These are phyloP conservation scores for Sarocladiaceae sp. DNA, from an alignment of 2,329 filamentous ascomycete species.

Conservation along the genomic window DNA sequence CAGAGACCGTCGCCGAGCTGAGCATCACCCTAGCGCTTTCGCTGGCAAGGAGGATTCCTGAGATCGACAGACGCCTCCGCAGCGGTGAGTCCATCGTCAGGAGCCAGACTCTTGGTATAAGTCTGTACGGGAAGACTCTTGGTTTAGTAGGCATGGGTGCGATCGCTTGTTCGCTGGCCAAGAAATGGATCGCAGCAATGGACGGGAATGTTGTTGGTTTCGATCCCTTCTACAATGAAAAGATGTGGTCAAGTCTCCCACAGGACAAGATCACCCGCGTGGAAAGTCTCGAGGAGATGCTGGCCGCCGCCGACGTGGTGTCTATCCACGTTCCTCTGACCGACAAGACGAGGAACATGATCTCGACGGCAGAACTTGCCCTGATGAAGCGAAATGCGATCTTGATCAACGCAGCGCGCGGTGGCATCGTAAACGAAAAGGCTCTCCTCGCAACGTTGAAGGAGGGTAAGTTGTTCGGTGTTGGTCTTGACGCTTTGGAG, in stretches of 20 bases:
- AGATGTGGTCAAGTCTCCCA: slow-evolving; percentile 23
- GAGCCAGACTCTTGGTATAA: slow-evolving; percentile 30
- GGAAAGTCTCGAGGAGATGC: slow-evolving; percentile 20
- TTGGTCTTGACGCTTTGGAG: slow-evolving; percentile 28
- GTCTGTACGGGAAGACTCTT: slow-evolving; percentile 22
- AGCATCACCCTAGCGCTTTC: slow-evolving; percentile 26
- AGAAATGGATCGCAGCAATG: slow-evolving; percentile 25
- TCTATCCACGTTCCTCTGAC: slow-evolving; percentile 27
- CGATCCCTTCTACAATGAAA: slow-evolving; percentile 21
- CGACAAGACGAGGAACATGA: slow-evolving; percentile 20
- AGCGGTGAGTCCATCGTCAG: slow-evolving; percentile 22
- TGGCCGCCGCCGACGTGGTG: slow-evolving; percentile 22
- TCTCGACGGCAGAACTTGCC: slow-evolving; percentile 17
- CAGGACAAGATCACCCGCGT: slow-evolving; percentile 12
- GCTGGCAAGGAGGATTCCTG: slow-evolving; percentile 22
- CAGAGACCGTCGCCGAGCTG: slow-evolving; percentile 30
- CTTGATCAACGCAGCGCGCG: slow-evolving; percentile 23
- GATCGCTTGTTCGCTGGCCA: slow-evolving; percentile 23
- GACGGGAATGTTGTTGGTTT: slow-evolving; percentile 23
- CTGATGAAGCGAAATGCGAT: slow-evolving; percentile 20
- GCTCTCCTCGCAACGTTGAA: slow-evolving; percentile 25
- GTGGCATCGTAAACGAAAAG: slow-evolving; percentile 28
- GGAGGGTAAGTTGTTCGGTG: slow-evolving; percentile 24
- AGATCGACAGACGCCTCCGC: slow-evolving; percentile 21
- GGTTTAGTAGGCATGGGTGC: slow-evolving; percentile 30